Conservation (phyloP, 768 basidiomycete genomes). For the Jaapia argillacea region DNA sequence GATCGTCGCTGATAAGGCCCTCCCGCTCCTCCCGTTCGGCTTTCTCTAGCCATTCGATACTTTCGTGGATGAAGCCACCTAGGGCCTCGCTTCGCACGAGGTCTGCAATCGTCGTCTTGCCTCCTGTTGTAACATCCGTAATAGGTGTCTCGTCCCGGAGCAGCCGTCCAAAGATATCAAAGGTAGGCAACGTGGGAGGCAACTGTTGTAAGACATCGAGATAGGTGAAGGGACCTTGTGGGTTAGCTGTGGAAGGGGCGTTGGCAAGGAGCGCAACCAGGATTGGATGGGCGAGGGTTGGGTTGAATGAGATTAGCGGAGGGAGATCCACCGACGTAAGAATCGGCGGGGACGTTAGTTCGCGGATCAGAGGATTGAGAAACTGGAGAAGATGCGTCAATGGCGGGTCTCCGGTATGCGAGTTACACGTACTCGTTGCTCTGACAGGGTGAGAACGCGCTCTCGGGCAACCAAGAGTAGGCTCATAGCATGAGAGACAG, state of each 20-base stretch:
- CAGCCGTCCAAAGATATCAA: constrained; percentile 63
- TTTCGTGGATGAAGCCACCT: constrained; percentile 61
- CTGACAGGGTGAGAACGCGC: constrained; percentile 63
- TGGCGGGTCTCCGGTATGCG: not conserved
- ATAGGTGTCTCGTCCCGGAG: constrained; percentile 50
- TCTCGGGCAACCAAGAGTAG: constrained; percentile 61
- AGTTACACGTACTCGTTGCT: constrained; percentile 50
- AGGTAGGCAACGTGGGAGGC: constrained; percentile 63
- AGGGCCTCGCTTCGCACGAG: constrained; percentile 55
- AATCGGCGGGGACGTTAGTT: constrained; percentile 34
- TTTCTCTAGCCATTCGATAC: constrained; percentile 59
- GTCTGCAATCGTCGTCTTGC: constrained; percentile 52
- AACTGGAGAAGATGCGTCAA: not conserved
- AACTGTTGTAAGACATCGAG: constrained; percentile 55
- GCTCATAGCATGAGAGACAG: constrained; percentile 52
- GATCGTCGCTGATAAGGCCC: constrained; percentile 61
- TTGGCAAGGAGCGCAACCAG: constrained; percentile 46
- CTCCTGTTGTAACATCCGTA: constrained; percentile 26
- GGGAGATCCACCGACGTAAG: constrained; percentile 62
- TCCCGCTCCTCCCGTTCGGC: constrained; percentile 63
- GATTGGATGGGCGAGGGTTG: constrained; percentile 59
- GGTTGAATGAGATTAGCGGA: constrained; percentile 56
- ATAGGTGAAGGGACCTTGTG: constrained; percentile 34
- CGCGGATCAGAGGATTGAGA: constrained; percentile 37
- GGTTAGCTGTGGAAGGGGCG: constrained; percentile 17